phyloP scores from a whole-genome alignment of 306 rosid species.

The Medicago lupulina region DNA sequence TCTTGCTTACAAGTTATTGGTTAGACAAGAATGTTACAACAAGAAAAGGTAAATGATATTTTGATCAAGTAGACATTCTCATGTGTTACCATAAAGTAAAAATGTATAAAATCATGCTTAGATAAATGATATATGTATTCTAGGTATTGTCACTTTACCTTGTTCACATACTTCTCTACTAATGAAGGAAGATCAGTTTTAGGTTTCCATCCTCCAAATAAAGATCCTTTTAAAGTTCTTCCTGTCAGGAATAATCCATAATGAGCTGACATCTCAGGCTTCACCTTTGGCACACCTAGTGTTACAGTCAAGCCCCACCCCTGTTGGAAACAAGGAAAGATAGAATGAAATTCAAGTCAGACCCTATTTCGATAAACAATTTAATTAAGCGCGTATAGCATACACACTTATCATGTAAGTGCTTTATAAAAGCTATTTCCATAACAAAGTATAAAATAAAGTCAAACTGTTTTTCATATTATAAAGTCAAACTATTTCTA shows the following conservation, averaged over 20 bases:
- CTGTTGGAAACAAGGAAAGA: constrained; percentile 46
- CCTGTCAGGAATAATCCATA: constrained; percentile 71
- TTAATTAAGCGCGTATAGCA: not conserved
- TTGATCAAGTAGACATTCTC: constrained; percentile 12
- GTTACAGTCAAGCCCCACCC: constrained; percentile 97
- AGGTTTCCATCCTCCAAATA: constrained; percentile 98
- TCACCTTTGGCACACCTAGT: constrained; percentile 88
- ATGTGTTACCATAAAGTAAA: constrained; percentile 16
- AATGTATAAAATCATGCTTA: too few relatives aligned
- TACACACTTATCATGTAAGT: not conserved
- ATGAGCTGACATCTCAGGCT: constrained; percentile 87
- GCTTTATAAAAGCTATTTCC: not conserved
- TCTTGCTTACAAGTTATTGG: too few relatives aligned
- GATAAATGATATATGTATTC: not conserved
- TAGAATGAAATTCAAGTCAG: constrained; percentile 21
- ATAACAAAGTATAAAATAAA: not conserved
- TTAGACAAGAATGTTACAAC: too few relatives aligned
- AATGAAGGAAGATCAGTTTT: constrained; percentile 90
- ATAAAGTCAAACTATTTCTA: not conserved
- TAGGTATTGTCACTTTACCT: constrained; percentile 55
- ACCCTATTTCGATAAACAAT: not conserved
- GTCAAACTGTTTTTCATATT: not conserved
- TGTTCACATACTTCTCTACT: constrained; percentile 79
- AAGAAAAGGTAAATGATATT: not conserved
- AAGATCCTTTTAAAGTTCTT: constrained; percentile 88